Evolutionary conservation across 2,329 filamentous ascomycete genomes (phyloP), one percentile per base, ranked within the genome.

Genomic region (Gyromitra esculenta): DNA sequence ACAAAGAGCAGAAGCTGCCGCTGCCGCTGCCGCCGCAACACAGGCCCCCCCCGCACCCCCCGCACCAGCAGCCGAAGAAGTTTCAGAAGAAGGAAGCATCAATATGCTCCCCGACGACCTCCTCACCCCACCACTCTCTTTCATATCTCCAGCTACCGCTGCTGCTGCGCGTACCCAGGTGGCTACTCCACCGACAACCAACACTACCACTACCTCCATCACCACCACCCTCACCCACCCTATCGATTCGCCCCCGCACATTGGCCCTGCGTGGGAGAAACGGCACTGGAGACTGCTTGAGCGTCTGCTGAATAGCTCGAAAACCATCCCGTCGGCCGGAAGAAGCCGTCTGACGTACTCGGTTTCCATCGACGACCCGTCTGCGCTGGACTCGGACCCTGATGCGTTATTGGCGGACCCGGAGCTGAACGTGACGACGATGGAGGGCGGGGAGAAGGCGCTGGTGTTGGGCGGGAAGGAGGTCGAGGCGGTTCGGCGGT

Each of bases 231-330:
- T 39, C 39, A 60, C 31, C 13, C 11, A 18, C 21, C 35, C 63
- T 11, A 59, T 41, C 18, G 15, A 13, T 15, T 41, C 50, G 1
- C 64, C 63, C 6, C 70, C 70, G 8, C 48, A 18, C 15, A n/a
- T 65, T 15, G 60, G 57, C 21, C 75, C 64, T 4, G 41, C 43
- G 1, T 77, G 75, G 75, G 65, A 68, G 9, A 73, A 69, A 15
- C 70, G 66, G 2, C 75, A 77, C 45, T 77, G 75, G 75, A 57
- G 39, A 2, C 57, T 77, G 41, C 75, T 77, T 3, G 75, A 77
- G 48, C 31, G 43, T 15, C 35, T 75, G 21, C 41, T 77, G 3
- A 41, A 65, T 39, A 54, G 50, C 4, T 59, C 56, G 8, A 43
- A 56, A 25, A 59, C 74, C 2, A 18, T 48, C 8, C 64, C 65